These are phyloP conservation scores for Tuber brumale DNA, from an alignment of 495 filamentous ascomycete genomes.

Conservation along the genomic window DNA sequence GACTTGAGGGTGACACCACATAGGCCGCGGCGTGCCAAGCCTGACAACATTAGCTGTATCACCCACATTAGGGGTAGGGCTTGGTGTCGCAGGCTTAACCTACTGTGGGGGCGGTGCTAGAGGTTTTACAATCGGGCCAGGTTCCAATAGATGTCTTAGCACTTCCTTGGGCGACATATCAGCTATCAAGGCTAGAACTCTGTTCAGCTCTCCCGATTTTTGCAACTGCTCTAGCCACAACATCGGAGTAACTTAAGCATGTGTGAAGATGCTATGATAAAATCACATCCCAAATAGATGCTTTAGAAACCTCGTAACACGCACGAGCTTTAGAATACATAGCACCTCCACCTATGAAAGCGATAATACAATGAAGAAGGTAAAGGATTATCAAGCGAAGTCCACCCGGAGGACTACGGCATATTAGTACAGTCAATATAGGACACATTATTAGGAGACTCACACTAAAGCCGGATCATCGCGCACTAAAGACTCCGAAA, in stretches of 20 bases:
- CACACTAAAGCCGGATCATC: constrained; percentile 55
- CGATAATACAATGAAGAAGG: constrained; percentile 81
- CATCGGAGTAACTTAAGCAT: constrained; percentile 65
- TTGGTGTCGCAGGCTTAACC: constrained; percentile 20
- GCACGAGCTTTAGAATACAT: constrained; percentile 82
- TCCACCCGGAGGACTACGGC: constrained; percentile 58
- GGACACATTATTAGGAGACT: neutral
- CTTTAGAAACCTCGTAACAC: constrained; percentile 78
- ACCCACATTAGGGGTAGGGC: too few species aligned
- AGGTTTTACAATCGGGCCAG: constrained; percentile 36
- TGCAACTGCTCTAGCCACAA: constrained; percentile 75
- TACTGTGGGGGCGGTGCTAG: constrained; percentile 24
- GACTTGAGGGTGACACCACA: too few species aligned
- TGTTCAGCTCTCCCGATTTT: constrained; percentile 66
- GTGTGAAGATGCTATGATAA: constrained; percentile 74
- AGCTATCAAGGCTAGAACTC: constrained; percentile 68
- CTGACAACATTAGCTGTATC: too few species aligned
- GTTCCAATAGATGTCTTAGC: constrained; percentile 80
- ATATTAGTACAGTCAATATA: constrained; percentile 44
- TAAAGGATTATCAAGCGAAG: constrained; percentile 80
- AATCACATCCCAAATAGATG: constrained; percentile 71
- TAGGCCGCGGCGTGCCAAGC: too few species aligned
- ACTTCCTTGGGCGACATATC: constrained; percentile 73
- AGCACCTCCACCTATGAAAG: constrained; percentile 94
- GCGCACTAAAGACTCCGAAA: constrained; percentile 77